phyloP scores from a whole-genome alignment of 129 eudicot genomes.

The Deinandra increscens region DNA sequence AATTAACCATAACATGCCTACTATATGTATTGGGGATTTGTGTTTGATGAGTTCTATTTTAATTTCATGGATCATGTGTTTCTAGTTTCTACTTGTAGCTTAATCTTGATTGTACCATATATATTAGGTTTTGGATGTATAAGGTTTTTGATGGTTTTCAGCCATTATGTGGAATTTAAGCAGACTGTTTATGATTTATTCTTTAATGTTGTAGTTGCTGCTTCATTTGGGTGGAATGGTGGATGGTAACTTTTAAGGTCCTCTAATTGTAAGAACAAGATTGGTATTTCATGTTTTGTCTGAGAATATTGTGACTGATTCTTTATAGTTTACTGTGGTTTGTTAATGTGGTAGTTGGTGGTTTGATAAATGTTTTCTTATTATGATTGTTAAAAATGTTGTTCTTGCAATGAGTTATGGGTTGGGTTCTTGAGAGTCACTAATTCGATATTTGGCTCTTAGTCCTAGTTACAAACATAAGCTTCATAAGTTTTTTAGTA shows the following conservation, averaged over 20 bases:
- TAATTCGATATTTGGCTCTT: not conserved
- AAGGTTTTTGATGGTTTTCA: not conserved
- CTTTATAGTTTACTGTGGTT: too few relatives aligned
- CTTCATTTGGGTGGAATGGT: not conserved
- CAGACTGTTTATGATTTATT: not conserved
- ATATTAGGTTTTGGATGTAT: not conserved
- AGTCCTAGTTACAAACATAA: not conserved
- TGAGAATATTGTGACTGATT: not conserved
- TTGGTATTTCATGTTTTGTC: not conserved
- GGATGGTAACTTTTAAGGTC: not conserved
- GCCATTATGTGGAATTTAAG: not conserved
- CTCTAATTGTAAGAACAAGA: not conserved
- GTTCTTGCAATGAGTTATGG: not conserved
- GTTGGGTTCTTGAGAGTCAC: not conserved
- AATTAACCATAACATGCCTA: not conserved
- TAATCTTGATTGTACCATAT: slow-evolving; percentile 5
- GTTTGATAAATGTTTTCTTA: not conserved
- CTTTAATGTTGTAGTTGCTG: not conserved
- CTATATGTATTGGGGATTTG: slow-evolving; percentile 14
- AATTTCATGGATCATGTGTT: not conserved
- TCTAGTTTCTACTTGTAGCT: slow-evolving; percentile 1
- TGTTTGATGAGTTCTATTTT: slow-evolving; percentile 7
- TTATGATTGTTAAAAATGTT: not conserved
- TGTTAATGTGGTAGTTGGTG: not conserved
- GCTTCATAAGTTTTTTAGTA: not conserved